Base-by-base conservation (phyloP, 2,329 filamentous ascomycete genomes). In the Botrytis paeoniae region DNA sequence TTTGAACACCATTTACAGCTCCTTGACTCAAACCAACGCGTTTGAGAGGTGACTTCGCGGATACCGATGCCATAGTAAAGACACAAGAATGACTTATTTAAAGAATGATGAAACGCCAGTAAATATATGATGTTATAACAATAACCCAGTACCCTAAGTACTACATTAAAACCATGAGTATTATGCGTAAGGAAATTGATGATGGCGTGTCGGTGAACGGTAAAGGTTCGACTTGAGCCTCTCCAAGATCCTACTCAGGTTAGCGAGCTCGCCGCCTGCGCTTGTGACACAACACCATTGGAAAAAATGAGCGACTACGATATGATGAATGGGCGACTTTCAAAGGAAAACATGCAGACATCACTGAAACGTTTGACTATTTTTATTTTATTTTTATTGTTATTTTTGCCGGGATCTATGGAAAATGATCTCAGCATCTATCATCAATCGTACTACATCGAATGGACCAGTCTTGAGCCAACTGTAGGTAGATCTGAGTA, bases 381-480 rank as follows among this genome's bases (percentile, higher is more conserved):
- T 78, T 78, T 78, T 76, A 72, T 61, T 75, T 75, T 72, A 74
- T 66, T 73, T 71, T 71, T 64, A 43, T 63, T 78, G 74, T 72
- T 62, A 74, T 77, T 76, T 76, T 76, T 75, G 70, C 72, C 76
- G 75, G 75, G 75, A 71, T 79, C 76, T 79, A 80, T 76, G 73
- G 39, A 77, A 72, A 77, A 75, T 77, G 66, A 73, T 75, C 70
- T 71, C 71, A 74, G 74, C 71, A 72, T 75, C 76, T 70, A 75
- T 77, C 75, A 75, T 71, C 71, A 72, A 72, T 75, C 73, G 65
- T 69, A 74, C 74, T 70, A 70, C 62, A 73, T 78, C 74, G 75
- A 69, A 75, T 76, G 69, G 72, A 59, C 71, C 72, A 72, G 70
- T 73, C 75, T 73, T 62, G 73, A 74, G 69, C 71, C 69, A 70